Evolutionary conservation across 1,284 basidiomycete species (phyloP).

Genomic region (Salmacisia buchloeana): DNA sequence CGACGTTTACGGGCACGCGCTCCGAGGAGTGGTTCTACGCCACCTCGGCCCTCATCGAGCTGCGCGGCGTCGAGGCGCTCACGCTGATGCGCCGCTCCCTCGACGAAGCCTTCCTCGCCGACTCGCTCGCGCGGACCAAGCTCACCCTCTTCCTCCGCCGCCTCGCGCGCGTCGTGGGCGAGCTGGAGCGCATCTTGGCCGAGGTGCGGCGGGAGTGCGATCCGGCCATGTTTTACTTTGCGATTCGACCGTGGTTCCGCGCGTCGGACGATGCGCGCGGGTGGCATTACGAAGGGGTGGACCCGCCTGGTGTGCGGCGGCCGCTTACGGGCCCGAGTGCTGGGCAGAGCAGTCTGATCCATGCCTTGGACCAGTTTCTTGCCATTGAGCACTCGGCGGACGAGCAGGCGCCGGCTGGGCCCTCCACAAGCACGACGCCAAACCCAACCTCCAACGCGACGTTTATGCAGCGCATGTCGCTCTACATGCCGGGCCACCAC

Average conservation of each 20-base stretch:
- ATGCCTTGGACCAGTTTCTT: constrained; percentile 82
- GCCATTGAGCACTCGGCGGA: constrained; percentile 64
- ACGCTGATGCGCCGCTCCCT: constrained; percentile 78
- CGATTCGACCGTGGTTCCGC: constrained; percentile 85
- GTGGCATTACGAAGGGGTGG: constrained; percentile 78
- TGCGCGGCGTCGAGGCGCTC: constrained; percentile 78
- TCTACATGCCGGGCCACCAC: constrained; percentile 56
- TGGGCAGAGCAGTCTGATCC: constrained; percentile 81
- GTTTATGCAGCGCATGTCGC: constrained; percentile 38
- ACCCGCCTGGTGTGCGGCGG: constrained; percentile 52
- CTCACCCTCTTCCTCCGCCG: constrained; percentile 60
- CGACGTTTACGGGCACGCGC: constrained; percentile 71
- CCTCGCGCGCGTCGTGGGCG: constrained; percentile 64
- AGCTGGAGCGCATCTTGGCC: constrained; percentile 23
- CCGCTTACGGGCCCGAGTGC: constrained; percentile 81
- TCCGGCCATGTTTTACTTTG: constrained; percentile 74
- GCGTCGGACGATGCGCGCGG: constrained; percentile 68
- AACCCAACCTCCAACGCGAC: constrained; percentile 21
- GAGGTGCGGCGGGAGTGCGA: constrained; percentile 67
- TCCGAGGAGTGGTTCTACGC: constrained; percentile 88
- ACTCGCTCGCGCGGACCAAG: constrained; percentile 62
- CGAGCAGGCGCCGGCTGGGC: constrained; percentile 14
- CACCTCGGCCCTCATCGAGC: constrained; percentile 80
- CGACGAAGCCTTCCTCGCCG: constrained; percentile 86
- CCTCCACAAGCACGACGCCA: constrained; percentile 13